Evolutionary conservation across 768 basidiomycete genomes (phyloP).

Genomic region (Crassisporium funariophilum): DNA sequence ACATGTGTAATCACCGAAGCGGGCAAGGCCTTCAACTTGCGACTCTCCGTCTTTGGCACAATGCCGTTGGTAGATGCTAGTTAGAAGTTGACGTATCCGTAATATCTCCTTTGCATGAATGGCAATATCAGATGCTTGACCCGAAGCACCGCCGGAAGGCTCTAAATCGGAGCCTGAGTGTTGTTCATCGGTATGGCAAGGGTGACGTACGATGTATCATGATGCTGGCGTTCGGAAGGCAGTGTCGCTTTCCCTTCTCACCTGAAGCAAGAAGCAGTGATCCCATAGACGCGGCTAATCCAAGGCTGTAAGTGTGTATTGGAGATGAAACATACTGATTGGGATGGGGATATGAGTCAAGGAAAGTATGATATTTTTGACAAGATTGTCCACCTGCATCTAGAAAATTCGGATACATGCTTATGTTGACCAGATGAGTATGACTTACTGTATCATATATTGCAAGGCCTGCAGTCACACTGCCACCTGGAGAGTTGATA

Average conservation of each 20-base stretch:
- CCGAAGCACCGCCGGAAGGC: conserved; percentile 94
- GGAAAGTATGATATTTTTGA: conserved; percentile 14
- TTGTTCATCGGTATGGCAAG: conserved; percentile 14
- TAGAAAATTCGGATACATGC: conserved; percentile 29
- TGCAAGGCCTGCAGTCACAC: conserved; percentile 93
- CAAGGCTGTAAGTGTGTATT: conserved; percentile 95
- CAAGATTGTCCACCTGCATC: conserved; percentile 64
- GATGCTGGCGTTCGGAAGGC: conserved; percentile 90
- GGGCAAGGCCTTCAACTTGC: conserved; percentile 60
- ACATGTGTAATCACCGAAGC: conserved; percentile 66
- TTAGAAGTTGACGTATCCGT: conserved; percentile 80
- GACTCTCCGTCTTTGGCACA: conserved; percentile 71
- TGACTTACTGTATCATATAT: conserved; percentile 92
- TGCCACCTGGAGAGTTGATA: conserved; percentile 96
- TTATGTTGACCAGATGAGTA: conserved; percentile 3
- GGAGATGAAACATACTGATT: conserved; percentile 87
- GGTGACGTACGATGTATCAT: conserved; percentile 91
- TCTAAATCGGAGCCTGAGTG: conserved; percentile 51
- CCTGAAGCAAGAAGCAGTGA: conserved; percentile 91
- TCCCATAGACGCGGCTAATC: conserved; percentile 96
- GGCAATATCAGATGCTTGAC: conserved; percentile 96
- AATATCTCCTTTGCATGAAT: conserved; percentile 97
- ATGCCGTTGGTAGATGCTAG: conserved; percentile 87
- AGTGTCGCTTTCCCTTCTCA: conserved; percentile 88
- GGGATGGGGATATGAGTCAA: conserved; percentile 23